Evolutionary conservation across 1,284 basidiomycete species (phyloP), one percentile per base, ranked within the genome.

Genomic region (Veloporphyrellus conicus): DNA sequence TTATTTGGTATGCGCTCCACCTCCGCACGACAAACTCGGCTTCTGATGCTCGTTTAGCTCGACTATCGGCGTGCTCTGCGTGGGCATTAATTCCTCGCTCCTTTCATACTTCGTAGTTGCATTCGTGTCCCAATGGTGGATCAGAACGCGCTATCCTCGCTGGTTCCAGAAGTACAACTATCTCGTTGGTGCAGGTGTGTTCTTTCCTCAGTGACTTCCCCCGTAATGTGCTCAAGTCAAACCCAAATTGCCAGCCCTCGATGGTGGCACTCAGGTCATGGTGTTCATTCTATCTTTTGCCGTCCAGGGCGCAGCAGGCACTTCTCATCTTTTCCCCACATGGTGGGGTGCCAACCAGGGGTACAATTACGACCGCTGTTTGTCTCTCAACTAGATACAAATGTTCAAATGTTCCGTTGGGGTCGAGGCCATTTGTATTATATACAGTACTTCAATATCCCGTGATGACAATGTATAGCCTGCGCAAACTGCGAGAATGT

Each of bases 211-310:
- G 6, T 19, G 11, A 14, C 23, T 28, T 11, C 25, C 1, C 31
- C 8, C 2, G 15, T 8, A 15, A n/a, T n/a, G n/a, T n/a, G n/a
- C n/a, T n/a, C n/a, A n/a, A n/a, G n/a, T n/a, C n/a, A n/a, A n/a
- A n/a, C n/a, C n/a, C n/a, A 2, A 6, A 16, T 38, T 15, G 35
- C 25, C 27, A 47, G 81, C 79, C 4, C 67, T 81, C 34, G 81
- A 82, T 45, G 81, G 81, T 18, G 82, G 82, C 10, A 73, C 78
- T 4, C 78, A 87, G 60, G 75, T 84, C 28, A 81, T 86, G 73
- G 75, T 84, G 25, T 87, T 87, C 62, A 73, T 87, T 29, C 68
- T 86, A 15, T 81, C 80, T 2, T 87, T 87, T 57, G 82, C 83
- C 1, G 82, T 88, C 12, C 80, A 80, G 57, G 85, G 85, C 44